Percentiles rank a stretch among this genome's conserved stretches.
These are phyloP conservation scores for Monosporascus ibericus DNA, from an alignment of 2,329 filamentous ascomycete genomes.

Conservation along the genomic window DNA sequence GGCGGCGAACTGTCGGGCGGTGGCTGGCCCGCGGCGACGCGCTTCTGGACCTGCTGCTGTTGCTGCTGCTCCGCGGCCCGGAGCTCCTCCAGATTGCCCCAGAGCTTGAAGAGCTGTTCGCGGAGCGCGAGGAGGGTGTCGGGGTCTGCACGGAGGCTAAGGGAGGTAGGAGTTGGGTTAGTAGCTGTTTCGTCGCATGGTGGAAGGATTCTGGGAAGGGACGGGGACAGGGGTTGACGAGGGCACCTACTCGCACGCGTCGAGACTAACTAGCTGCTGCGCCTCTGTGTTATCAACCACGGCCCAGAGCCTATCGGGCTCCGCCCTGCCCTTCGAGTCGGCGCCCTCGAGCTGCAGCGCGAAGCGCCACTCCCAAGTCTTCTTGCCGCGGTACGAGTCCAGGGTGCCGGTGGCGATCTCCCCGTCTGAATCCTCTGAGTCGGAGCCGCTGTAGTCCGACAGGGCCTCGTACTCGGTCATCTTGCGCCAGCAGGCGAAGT, in stretches of 20 bases:
- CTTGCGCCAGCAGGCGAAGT: conserved; percentile 57
- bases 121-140: conserved; percentile 47
- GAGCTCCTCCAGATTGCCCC: conserved; percentile 77
- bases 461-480: conserved; percentile 43
- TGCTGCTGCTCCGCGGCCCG: conserved; percentile 37
- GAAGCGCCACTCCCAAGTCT: conserved; percentile 78
- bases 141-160: conserved; percentile 50
- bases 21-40: conserved; percentile 20
- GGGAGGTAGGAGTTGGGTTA: not conserved
- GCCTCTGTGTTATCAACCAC: conserved; percentile 56
- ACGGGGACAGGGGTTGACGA: not conserved
- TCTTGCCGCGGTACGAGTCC: conserved; percentile 18
- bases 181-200: not conserved
- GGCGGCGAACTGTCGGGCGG: conserved; percentile 33
- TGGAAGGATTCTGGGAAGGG: not conserved
- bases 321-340: conserved; percentile 25
- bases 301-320: conserved; percentile 54
- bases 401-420: conserved; percentile 20
- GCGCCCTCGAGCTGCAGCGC: conserved; percentile 71
- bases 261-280: conserved; percentile 41
- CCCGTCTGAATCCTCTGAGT: not conserved
- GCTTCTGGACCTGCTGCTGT: conserved; percentile 17
- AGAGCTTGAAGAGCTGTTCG: conserved; percentile 70
- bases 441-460: conserved; percentile 33
- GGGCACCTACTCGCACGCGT: conserved; percentile 37